These are phyloP conservation scores for Chytridiales sp. DNA, from an alignment of 371 early-diverging fungal genomes.

Conservation along the genomic window DNA sequence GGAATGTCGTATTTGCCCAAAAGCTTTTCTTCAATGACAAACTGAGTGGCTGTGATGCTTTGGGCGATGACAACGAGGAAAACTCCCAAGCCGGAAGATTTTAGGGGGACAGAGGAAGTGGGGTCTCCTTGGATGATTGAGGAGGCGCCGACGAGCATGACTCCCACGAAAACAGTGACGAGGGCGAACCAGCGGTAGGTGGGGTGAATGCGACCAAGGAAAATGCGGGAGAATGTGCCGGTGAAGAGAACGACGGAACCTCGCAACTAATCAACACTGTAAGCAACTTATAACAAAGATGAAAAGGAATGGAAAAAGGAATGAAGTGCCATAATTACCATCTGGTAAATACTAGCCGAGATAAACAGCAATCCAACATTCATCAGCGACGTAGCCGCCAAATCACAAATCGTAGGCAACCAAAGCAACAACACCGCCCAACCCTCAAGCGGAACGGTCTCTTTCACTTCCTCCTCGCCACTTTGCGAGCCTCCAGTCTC, in stretches of 20 bases:
- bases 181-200: slow-evolving; percentile 81
- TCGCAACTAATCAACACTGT: slow-evolving; percentile 51
- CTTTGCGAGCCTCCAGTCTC: not conserved
- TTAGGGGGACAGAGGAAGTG: not conserved
- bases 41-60: slow-evolving; percentile 87
- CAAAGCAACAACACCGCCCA: slow-evolving; percentile 68
- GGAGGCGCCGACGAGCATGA: slow-evolving; percentile 78
- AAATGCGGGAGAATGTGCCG: slow-evolving; percentile 79
- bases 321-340: slow-evolving; percentile 45
- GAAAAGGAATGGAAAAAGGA: not conserved
- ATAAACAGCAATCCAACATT: slow-evolving; percentile 87
- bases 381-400: slow-evolving; percentile 93
- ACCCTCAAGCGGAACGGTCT: slow-evolving; percentile 51
- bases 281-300: not conserved
- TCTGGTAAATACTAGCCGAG: slow-evolving; percentile 93
- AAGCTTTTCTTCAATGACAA: slow-evolving; percentile 94
- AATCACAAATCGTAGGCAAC: slow-evolving; percentile 90
- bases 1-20: slow-evolving; percentile 72
- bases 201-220: slow-evolving; percentile 74
- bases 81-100: slow-evolving; percentile 62
- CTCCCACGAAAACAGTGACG: slow-evolving; percentile 72
- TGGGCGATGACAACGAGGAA: slow-evolving; percentile 84
- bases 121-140: slow-evolving; percentile 25
- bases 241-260: slow-evolving; percentile 94
- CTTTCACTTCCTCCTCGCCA: slow-evolving; percentile 3